Conservation (phyloP, 73 alveolate species). For the Chromera velia region DNA sequence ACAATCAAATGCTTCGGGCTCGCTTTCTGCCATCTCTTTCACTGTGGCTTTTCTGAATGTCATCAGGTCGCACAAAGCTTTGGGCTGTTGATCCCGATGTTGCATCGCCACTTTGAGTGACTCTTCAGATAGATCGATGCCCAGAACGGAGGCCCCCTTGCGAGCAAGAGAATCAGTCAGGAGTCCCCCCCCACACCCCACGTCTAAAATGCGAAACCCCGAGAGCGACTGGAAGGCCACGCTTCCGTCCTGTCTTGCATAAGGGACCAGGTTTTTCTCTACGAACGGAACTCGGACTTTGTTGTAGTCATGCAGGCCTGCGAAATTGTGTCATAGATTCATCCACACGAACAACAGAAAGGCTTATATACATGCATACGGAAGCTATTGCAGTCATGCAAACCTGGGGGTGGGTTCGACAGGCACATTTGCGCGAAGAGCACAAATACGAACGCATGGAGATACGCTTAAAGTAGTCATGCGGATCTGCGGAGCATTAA, state of each 20-base stretch:
- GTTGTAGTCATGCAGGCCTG: not conserved
- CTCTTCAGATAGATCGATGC: conserved; percentile 63
- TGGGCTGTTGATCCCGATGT: conserved; percentile 1
- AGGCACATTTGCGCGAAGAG: no score
- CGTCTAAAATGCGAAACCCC: conserved; percentile 48
- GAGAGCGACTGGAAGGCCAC: no score
- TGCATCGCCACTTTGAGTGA: conserved; percentile 44
- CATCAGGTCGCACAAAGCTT: conserved; percentile 42
- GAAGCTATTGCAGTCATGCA: not conserved
- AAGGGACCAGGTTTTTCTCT: not conserved
- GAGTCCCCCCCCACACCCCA: conserved; percentile 78
- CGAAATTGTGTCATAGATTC: not conserved
- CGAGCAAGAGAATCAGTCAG: conserved; percentile 59
- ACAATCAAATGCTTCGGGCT: conserved; percentile 36
- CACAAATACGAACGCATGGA: no score
- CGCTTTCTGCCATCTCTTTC: conserved; percentile 22
- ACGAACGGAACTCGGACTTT: not conserved
- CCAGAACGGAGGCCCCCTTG: conserved; percentile 55
- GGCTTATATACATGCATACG: no score
- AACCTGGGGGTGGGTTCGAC: no score
- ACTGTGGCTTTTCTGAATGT: conserved; percentile 51
- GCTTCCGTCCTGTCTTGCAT: no score
- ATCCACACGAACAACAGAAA: not conserved
- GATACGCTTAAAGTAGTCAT: no score
- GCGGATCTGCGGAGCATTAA: no score